Base-by-base conservation (phyloP, 1,284 basidiomycete genomes). In the Ganoderma multipileum region DNA sequence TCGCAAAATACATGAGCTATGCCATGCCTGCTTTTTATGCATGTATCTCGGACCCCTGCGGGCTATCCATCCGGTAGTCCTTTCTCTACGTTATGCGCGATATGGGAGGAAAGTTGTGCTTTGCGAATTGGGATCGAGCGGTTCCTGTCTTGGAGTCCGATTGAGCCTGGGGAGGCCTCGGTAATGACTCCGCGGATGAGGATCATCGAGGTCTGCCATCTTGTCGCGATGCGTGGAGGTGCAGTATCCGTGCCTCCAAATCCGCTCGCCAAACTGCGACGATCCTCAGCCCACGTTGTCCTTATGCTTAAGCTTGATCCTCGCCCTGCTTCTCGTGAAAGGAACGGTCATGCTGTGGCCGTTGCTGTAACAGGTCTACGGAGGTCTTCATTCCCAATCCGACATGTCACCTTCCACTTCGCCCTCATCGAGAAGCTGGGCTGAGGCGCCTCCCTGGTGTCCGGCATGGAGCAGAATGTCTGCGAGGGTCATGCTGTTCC, bases 1-100 rank as follows among this genome's bases (percentile, higher is more conserved):
- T 68, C 72, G 72, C 76, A 80, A 80, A 80, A 81, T 79, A 79
- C 76, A 81, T 79, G 78, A 72, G 71, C 75, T 77, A 81, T 81
- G 78, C 77, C 76, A 76, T 78, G 75, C 76, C 69, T 63, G 50
- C 52, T 44, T 63, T 42, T 14, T 68, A 73, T 73, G 68, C 69
- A 72, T 67, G 38, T 58, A 65, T 64, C 20, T 38, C 65, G 60
- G 42, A 60, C 42, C n/a, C 26, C 58, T 30, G 28, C 28, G 3
- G 16, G 7, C 52, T 20, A 26, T 28, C 47, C 11, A 52, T 52
- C 5, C 23, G 12, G 12, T 26, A 3, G n/a, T 47, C 44, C n/a
- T 11, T 44, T n/a, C 20, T 50, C 23, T 26, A 52, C 9, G 23
- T 23, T n/a, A 50, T 26, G 23, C 47, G 1, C 11, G 9, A 50